phyloP scores from a whole-genome alignment of 2,329 filamentous ascomycete genomes.

The Lecanicillium sp. region DNA sequence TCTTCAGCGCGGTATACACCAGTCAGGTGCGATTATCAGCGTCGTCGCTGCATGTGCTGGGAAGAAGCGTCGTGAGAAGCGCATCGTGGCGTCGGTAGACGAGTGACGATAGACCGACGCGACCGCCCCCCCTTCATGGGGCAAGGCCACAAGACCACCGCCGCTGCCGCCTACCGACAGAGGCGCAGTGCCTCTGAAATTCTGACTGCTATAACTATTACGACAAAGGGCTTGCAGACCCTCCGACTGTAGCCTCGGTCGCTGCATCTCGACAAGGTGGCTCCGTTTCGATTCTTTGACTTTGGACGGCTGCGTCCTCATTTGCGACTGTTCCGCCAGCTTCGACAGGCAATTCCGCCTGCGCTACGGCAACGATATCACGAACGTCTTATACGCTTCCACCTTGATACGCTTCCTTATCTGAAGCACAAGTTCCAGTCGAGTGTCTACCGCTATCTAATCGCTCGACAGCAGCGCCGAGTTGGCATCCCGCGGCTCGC shows the following conservation, averaged over 20 bases:
- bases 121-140: too few relatives aligned
- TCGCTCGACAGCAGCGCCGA: constrained; percentile 53
- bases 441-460: constrained; percentile 65
- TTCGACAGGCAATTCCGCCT: constrained; percentile 63
- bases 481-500: constrained; percentile 38
- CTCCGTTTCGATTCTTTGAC: constrained; percentile 33
- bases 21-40: too few relatives aligned
- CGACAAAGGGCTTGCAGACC: too few relatives aligned
- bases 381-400: constrained; percentile 60
- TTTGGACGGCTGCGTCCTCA: constrained; percentile 21
- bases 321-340: constrained; percentile 30
- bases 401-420: constrained; percentile 63
- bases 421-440: constrained; percentile 66
- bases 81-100: too few relatives aligned
- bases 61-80: too few relatives aligned
- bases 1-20: too few relatives aligned
- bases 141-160: too few relatives aligned
- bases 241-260: not conserved
- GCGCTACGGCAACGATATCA: constrained; percentile 53
- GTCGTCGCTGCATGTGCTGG: too few relatives aligned
- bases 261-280: constrained; percentile 26
- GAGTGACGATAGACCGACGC: too few relatives aligned
- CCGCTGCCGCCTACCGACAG: too few relatives aligned
- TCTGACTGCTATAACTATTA: too few relatives aligned
- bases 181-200: too few relatives aligned